A percentile compares a stretch with the other conserved stretches of the same genome.
Conservation (phyloP, 805 yeast genomes). For the Schwanniomyces occidentalis region DNA sequence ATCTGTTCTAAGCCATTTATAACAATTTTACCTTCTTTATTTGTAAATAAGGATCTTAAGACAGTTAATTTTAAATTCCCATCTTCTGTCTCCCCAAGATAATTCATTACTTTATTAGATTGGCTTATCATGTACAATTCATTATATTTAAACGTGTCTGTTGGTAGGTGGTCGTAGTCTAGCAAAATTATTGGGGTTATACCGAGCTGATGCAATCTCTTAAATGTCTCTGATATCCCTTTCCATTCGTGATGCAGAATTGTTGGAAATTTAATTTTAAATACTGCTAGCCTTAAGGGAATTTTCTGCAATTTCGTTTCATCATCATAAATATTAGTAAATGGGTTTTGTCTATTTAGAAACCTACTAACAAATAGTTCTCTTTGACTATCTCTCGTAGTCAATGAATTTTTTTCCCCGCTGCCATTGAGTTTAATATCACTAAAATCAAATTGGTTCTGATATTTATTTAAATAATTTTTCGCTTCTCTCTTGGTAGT, state of each 20-base stretch:
- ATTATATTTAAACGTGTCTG: conserved; percentile 27
- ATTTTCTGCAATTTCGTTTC: conserved; percentile 37
- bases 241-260: conserved; percentile 32
- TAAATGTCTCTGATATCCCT: conserved; percentile 58
- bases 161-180: conserved; percentile 42
- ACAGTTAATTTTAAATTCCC: conserved; percentile 24
- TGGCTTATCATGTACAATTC: conserved; percentile 32
- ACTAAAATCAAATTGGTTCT: conserved; percentile 40
- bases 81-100: conserved; percentile 22
- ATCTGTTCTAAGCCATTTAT: conserved; percentile 30
- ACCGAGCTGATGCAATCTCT: conserved; percentile 61
- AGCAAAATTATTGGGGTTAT: conserved; percentile 70
- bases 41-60: conserved; percentile 27
- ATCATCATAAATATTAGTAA: conserved; percentile 31
- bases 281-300: conserved; percentile 55
- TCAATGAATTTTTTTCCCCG: conserved; percentile 9
- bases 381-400: conserved; percentile 26
- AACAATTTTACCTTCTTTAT: conserved; percentile 9
- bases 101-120: conserved; percentile 28
- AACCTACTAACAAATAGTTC: conserved; percentile 34
- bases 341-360: conserved; percentile 32
- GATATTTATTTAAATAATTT: conserved; percentile 74
- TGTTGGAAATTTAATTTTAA: conserved; percentile 47
- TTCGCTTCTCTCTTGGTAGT: conserved; percentile 93
- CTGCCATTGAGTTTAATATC: conserved; percentile 22